Base-by-base conservation (phyloP, 1,139 yeast species). In the Geotrichum restrictum region DNA sequence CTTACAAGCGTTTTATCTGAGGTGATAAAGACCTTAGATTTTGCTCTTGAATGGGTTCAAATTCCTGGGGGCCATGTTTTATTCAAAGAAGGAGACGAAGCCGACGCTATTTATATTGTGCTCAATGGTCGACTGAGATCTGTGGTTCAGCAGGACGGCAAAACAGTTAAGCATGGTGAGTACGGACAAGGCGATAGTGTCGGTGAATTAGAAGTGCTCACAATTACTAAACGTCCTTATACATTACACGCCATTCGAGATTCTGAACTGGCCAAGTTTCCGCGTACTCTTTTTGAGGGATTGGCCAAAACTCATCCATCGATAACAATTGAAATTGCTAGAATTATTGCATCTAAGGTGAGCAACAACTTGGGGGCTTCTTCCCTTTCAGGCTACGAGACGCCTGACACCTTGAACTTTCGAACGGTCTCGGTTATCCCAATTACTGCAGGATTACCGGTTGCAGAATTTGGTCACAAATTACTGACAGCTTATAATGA, bases 11-110 rank as follows among this genome's bases (percentile, higher is more conserved):
- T 86, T 2, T 69, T 93, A 45, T 83, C 93, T 33, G 74, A 79
- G 32, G 80, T 86, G 55, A 74, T 93, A 45, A 68, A 86, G 44
- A 82, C 85, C 50, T 79, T 93, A 44, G 98, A 93, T 65, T 88
- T 87, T 69, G 97, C 98, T 0, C 72, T 93, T 49, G 98, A 93
- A 67, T 93, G 98, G 98, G 82, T 93, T 48, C 96, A 88, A 57
- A 76, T 88, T 4, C 83, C 83, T 14, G 94, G 97, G 0, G 96
- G 98, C 0, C 84, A 84, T 51, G 78, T 83, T 0, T 69, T 93
- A 29, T 88, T 87, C 61, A 78, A 82, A 2, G 94, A 93, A 65
- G 95, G 91, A 0, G 95, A 88, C 51, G 79, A 80, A 33, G 95
- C 98, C 0, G 93, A 89, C 65, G 96, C 97, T 16, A 88, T 93